Evolutionary conservation across 2,329 filamentous ascomycete species (phyloP).

Genomic region (Diplocarpon rosae): DNA sequence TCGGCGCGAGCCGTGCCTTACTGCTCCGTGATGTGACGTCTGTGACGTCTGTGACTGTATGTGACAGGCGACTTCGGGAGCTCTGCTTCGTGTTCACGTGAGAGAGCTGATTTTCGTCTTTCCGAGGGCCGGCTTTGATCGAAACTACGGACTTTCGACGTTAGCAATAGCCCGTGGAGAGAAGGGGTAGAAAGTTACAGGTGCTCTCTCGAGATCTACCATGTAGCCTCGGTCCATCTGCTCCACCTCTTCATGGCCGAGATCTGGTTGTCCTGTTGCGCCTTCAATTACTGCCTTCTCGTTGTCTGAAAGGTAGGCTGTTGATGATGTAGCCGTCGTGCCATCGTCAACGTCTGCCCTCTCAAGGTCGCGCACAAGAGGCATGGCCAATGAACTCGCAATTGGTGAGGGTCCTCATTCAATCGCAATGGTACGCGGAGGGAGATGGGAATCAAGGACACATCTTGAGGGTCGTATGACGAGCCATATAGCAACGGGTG

Average conservation of each 20-base stretch:
- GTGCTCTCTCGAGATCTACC: conserved; percentile 19
- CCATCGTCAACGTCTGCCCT: conserved; percentile 12
- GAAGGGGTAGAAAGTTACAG: conserved; percentile 5
- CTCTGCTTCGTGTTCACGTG: conserved; percentile 13
- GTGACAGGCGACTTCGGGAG: conserved; percentile 18
- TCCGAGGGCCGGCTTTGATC: conserved; percentile 13
- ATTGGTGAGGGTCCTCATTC: too few relatives aligned
- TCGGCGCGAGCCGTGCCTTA: conserved; percentile 16
- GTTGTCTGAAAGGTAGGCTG: conserved; percentile 11
- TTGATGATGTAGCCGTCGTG: conserved; percentile 13
- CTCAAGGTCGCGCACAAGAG: conserved; percentile 10
- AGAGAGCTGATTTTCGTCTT: conserved; percentile 11
- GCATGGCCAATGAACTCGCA: conserved; percentile 6
- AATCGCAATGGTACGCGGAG: too few relatives aligned
- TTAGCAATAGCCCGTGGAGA: background rate
- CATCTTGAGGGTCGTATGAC: too few relatives aligned
- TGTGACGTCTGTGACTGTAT: conserved; percentile 19
- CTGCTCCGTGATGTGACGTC: conserved; percentile 18
- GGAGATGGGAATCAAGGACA: too few relatives aligned
- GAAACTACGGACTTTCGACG: conserved; percentile 12
- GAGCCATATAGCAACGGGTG: too few relatives aligned
- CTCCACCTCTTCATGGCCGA: conserved; percentile 22
- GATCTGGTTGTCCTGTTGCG: conserved; percentile 17
- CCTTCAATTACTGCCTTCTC: conserved; percentile 13
- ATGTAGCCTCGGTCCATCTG: conserved; percentile 21